Base-by-base conservation (phyloP, 441 rosid genomes). In the Sinapis alba region DNA sequence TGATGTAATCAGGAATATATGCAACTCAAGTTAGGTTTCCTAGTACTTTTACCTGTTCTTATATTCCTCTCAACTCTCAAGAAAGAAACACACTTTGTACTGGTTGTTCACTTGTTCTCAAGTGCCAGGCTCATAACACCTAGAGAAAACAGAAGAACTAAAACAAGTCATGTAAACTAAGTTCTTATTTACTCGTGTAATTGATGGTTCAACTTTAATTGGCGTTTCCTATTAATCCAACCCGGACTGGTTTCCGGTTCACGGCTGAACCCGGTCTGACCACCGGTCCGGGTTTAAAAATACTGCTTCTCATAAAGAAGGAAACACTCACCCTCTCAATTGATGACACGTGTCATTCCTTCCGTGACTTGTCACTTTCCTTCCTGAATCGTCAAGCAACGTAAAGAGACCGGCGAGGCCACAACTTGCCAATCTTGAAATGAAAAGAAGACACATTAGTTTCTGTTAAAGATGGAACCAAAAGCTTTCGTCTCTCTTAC, bases 1-100 rank as follows among this genome's bases (percentile, higher is more conserved):
- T 34, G 57, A 71, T 71, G 72, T 72, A 66, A 78, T 72, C 58
- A 77, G 67, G 34, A 71, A 61, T 71, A 70, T 45, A 62, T 11
- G 5, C 56, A 38, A 50, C 56, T 75, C 21, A 28, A 61, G n/a
- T 61, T 23, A 54, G 61, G 64, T 51, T 68, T 62, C 30, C 50
- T 21, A 7, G 27, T 59, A 19, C 58, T 53, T 53, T 20, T 5
- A 60, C 65, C 30, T 62, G 57, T 54, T 62, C 16, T 32, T 8
- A 27, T 57, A 57, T 59, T 27, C 21, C 38, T 59, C 63, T 59
- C 13, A 59, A 15, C 38, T 59, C 63, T 59, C 13, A 59, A 15
- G 36, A 59, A 59, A 28, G 21, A 7, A 59, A n/a, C 15, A 59
- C 20, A 59, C 36, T 59, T 59, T 59, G 63, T 59, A 59, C 41